Evolutionary conservation across 495 filamentous ascomycete species (phyloP), one percentile per base, ranked within the genome.

Genomic region (Xylaria cubensis): DNA sequence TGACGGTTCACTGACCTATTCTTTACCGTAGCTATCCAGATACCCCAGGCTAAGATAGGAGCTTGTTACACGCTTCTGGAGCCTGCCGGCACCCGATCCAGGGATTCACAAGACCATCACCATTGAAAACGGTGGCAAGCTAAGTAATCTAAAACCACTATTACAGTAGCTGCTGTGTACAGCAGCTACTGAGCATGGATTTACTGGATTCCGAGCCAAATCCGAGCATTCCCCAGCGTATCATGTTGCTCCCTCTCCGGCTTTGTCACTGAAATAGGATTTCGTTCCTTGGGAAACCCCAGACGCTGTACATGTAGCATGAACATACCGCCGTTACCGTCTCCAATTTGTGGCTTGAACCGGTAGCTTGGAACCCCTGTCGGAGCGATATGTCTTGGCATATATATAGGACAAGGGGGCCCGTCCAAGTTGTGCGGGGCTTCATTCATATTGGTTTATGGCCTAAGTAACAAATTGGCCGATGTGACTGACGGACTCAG

Each of bases 331-430:
- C 36, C 34, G 34, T 42, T 44, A 34, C 61, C 61, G 21, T 34
- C 61, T 64, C 61, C 61, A 64, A 64, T 34, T 39, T 29, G 29
- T 29, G 15, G 63, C 42, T 65, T 48, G 42, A 65, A 65, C 63
- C 63, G 63, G 26, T 65, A 50, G 63, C 63, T 65, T 34, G 63
- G 63, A 46, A 50, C 63, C 42, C 63, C 63, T 48, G 63, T 48
- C 42, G 26, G 17, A 26, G 3, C 42, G 15, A n/a, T 6, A 29
- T 10, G 9, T 46, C 24, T 65, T 44, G 21, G 63, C 63, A 48
- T 65, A 15, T 44, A n/a, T 17, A 13, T 17, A 26, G n/a, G 63
- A 12, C 39, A 65, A 39, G 59, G 61, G 61, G 39, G 15, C 17
- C 21, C 6, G 5, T 17, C 59, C 59, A 26, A 15, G 61, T 13